phyloP scores from a whole-genome alignment of 2,329 filamentous ascomycete genomes.

The Diaporthe longicolla region DNA sequence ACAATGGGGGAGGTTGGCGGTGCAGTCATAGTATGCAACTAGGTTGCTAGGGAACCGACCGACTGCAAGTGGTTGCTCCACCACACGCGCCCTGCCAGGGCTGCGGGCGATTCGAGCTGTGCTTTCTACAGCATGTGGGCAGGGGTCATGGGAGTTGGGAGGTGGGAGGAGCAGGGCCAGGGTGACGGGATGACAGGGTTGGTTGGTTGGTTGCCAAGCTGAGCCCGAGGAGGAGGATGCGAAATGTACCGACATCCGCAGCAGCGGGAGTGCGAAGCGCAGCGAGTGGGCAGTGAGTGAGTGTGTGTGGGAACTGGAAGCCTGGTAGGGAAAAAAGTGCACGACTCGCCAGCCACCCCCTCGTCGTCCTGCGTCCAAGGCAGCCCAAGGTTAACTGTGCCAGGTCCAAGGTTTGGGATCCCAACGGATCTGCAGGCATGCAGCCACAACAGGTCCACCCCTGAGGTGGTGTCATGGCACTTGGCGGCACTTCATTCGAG shows the following conservation, averaged over 20 bases:
- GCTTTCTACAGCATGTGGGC: slow-evolving; percentile 3
- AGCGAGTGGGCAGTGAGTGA: background rate
- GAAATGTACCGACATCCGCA: slow-evolving; percentile 20
- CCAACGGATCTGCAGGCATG: slow-evolving; percentile 25
- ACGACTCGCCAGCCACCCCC: slow-evolving; percentile 18
- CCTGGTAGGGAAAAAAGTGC: background rate
- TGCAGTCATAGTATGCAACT: slow-evolving; percentile 24
- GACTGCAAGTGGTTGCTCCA: slow-evolving; percentile 22
- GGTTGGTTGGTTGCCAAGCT: background rate
- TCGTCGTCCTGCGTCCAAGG: background rate
- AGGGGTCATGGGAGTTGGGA: background rate
- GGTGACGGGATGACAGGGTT: background rate
- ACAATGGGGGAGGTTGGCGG: slow-evolving; percentile 33
- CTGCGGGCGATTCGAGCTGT: slow-evolving; percentile 8
- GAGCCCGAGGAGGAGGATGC: background rate
- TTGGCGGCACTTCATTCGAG: slow-evolving; percentile 34
- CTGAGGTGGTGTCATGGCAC: slow-evolving; percentile 32
- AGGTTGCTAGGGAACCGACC: slow-evolving; percentile 13
- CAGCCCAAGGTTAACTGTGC: background rate
- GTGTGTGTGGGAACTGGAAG: too few species aligned
- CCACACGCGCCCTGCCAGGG: slow-evolving; percentile 17
- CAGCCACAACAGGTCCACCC: slow-evolving; percentile 13
- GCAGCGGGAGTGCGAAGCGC: background rate
- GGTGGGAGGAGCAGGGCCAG: background rate
- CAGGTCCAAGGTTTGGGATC: slow-evolving; percentile 26